phyloP scores from a whole-genome alignment of 2,329 filamentous ascomycete genomes.

The Pseudohalonectria lignicola region DNA sequence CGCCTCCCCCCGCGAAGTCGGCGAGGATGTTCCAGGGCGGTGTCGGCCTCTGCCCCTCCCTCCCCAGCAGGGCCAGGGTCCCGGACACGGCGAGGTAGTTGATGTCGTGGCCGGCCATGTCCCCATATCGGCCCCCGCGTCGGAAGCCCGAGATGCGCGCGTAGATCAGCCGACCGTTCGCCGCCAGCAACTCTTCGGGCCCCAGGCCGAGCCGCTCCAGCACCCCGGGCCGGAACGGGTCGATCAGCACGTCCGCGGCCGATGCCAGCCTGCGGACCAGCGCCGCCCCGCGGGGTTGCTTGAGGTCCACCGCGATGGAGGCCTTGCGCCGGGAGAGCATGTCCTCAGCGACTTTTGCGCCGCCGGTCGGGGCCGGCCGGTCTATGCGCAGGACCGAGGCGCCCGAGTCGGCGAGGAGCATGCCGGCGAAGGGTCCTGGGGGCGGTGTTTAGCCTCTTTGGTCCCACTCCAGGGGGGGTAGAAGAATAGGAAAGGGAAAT shows the following conservation, averaged over 20 bases:
- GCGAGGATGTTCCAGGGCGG: constrained; percentile 76
- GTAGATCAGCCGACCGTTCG: constrained; percentile 54
- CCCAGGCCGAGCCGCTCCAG: constrained; percentile 75
- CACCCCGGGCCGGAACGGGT: constrained; percentile 86
- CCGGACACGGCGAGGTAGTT: constrained; percentile 91
- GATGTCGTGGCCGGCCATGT: constrained; percentile 92
- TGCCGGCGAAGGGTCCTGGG: constrained; percentile 74
- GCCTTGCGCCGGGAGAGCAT: constrained; percentile 70
- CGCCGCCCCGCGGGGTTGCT: constrained; percentile 48
- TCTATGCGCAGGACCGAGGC: constrained; percentile 83
- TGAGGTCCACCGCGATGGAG: constrained; percentile 72
- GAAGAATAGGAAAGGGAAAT: background rate
- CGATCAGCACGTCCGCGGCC: constrained; percentile 69
- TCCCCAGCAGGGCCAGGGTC: constrained; percentile 65
- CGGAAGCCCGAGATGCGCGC: constrained; percentile 85
- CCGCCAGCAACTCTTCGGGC: constrained; percentile 52
- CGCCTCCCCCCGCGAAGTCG: constrained; percentile 86
- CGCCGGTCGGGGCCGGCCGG: constrained; percentile 38
- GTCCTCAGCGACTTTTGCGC: constrained; percentile 41
- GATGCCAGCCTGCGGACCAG: constrained; percentile 56
- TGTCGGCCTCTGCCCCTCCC: constrained; percentile 57
- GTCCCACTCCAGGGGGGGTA: background rate
- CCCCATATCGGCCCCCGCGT: constrained; percentile 70
- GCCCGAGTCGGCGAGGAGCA: constrained; percentile 83
- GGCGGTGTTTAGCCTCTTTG: too few relatives aligned